These are phyloP conservation scores for Septoria linicola DNA, from an alignment of 2,329 filamentous ascomycete genomes.

Conservation along the genomic window DNA sequence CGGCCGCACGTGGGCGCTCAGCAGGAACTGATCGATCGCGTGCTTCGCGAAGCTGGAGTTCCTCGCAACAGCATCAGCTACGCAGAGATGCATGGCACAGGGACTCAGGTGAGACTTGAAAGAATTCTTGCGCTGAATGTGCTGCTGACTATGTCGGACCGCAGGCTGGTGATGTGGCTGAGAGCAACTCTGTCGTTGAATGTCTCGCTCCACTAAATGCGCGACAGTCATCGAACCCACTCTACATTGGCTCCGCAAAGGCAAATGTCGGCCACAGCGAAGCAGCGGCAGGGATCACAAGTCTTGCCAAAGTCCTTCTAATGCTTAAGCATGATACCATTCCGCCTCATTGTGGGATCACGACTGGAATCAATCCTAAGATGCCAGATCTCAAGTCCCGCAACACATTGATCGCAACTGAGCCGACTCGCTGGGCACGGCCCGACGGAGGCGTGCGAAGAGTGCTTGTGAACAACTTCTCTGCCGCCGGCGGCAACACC, in stretches of 20 bases:
- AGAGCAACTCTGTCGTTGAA: no score
- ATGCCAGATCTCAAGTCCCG: conserved; percentile 61
- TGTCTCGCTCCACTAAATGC: no score
- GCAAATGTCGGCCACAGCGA: conserved; percentile 36
- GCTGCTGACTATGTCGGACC: no score
- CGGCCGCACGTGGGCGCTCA: conserved; percentile 26
- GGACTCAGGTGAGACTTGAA: no score
- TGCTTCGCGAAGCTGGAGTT: conserved; percentile 18
- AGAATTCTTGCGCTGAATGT: no score
- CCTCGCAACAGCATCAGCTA: conserved; percentile 21
- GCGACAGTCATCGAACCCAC: no score
- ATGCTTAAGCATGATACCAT: conserved; percentile 65
- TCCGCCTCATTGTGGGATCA: conserved; percentile 67
- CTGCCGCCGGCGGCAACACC: conserved; percentile 70
- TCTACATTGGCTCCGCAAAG: conserved; percentile 32
- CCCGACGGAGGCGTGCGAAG: conserved; percentile 36
- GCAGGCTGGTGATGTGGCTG: no score
- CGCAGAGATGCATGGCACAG: conserved; percentile 26
- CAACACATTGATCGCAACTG: conserved; percentile 57
- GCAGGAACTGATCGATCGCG: conserved; percentile 2
- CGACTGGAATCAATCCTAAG: conserved; percentile 60
- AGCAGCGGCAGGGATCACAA: conserved; percentile 45
- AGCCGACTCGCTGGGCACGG: conserved; percentile 45
- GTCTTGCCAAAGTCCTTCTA: conserved; percentile 63
- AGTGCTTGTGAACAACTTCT: conserved; percentile 65